Evolutionary conservation across 2,329 filamentous ascomycete genomes (phyloP).

Genomic region (Lasiodiplodia gonubiensis): DNA sequence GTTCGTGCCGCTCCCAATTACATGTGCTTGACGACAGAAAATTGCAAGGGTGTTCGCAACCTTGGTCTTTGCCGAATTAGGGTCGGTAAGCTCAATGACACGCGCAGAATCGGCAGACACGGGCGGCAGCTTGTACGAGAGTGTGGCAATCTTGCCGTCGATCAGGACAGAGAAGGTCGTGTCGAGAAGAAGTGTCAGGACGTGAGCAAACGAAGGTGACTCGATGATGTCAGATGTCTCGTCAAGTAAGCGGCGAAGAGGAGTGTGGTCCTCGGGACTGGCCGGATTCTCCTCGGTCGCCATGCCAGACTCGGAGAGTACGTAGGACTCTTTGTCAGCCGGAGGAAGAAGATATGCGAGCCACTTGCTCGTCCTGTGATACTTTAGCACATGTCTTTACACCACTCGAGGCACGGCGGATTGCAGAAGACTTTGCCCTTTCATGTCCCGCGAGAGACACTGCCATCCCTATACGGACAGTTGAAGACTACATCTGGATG

Average conservation of each 20-base stretch:
- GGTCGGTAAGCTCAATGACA: slow-evolving; percentile 59
- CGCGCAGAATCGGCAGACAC: slow-evolving; percentile 49
- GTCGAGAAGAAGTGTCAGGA: slow-evolving; percentile 85
- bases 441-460: no score
- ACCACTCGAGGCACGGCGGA: no score
- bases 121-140: slow-evolving; percentile 73
- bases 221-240: slow-evolving; percentile 96
- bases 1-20: slow-evolving; percentile 70
- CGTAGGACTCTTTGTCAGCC: slow-evolving; percentile 76
- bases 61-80: slow-evolving; percentile 64
- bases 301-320: slow-evolving; percentile 86
- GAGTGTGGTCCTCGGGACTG: slow-evolving; percentile 43
- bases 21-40: slow-evolving; percentile 87
- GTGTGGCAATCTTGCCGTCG: slow-evolving; percentile 77
- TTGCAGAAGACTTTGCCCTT: no score
- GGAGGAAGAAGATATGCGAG: slow-evolving; percentile 83
- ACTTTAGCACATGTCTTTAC: background rate
- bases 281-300: slow-evolving; percentile 45
- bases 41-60: slow-evolving; percentile 90
- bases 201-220: slow-evolving; percentile 86
- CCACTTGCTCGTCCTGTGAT: slow-evolving; percentile 64
- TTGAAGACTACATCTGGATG: background rate
- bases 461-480: no score
- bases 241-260: slow-evolving; percentile 83
- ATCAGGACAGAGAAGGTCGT: slow-evolving; percentile 83